Evolutionary conservation across 768 basidiomycete species (phyloP), one percentile per base, ranked within the genome.

Genomic region (Pisolithus tinctorius): DNA sequence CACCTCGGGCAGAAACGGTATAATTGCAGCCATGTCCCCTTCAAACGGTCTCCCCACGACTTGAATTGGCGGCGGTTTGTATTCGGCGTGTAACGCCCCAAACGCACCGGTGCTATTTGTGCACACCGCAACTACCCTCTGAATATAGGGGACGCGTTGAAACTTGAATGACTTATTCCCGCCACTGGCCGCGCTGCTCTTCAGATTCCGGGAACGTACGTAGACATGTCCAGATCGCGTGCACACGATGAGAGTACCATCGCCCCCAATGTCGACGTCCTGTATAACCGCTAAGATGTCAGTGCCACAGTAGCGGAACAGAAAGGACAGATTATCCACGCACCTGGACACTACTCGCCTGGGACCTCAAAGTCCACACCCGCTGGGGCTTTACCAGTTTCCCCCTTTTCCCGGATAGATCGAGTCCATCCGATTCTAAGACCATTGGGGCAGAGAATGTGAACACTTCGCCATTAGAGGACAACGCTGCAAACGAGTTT

Each of bases 171-270:
- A 63, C 62, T 85, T 86, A 5, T 51, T 55, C 39, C 55, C 66
- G 42, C 40, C 56, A 25, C 59, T 60, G 47, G 53, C 65, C 63
- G 49, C 48, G 20, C 43, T 51, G 5, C 50, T 56, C 56, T 61
- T 69, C 49, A 55, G 54, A 52, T 71, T 81, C 26, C 91, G 79
- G 17, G 82, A 76, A 23, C 93, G 86, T 23, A 94, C 77, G 62
- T 87, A 97, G 30, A 95, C 93, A 59, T 97, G 93, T 0, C 95
- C 95, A 4, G 95, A 94, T 55, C 88, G 83, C 1, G 95, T 98
- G 69, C 91, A 96, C 43, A 98, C 78, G 62, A 96, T 85, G 61
- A 96, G 80, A 14, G 86, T 81, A 4, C 93, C 91, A 56, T 96
- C 93, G 1, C 83, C 73, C 17, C 92, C 91, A 13, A 97, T 74